Conservation (phyloP, 768 basidiomycete species). For the Naganishia vaughanmartiniae region DNA sequence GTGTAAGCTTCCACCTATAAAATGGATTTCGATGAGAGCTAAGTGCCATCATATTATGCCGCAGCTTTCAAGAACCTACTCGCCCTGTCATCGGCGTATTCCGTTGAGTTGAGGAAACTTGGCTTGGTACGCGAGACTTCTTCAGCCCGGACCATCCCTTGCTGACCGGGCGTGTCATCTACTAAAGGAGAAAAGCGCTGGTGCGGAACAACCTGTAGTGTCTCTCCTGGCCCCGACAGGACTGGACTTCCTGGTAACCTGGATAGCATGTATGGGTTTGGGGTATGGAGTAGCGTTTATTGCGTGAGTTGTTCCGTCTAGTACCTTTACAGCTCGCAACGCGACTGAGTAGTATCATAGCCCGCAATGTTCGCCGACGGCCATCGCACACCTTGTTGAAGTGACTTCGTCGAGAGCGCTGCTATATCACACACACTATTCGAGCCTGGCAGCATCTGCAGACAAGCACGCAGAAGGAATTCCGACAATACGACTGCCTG, state of each 20-base stretch:
- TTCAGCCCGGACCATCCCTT: neutral
- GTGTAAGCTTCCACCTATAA: slow-evolving; percentile 34
- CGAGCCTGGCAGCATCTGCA: slow-evolving; percentile 49
- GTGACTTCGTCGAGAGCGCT: slow-evolving; percentile 53
- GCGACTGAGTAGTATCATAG: slow-evolving; percentile 27
- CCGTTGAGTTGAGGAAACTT: slow-evolving; percentile 6
- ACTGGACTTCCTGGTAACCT: slow-evolving; percentile 43
- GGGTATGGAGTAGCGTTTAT: slow-evolving; percentile 45
- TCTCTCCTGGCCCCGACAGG: slow-evolving; percentile 45
- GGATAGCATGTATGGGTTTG: slow-evolving; percentile 46
- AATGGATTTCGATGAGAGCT: too few species aligned
- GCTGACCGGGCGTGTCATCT: neutral
- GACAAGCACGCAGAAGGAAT: slow-evolving; percentile 14
- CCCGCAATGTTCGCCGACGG: slow-evolving; percentile 54
- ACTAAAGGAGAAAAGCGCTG: neutral
- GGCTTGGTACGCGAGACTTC: neutral
- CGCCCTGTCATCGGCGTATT: slow-evolving; percentile 26
- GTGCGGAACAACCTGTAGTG: slow-evolving; percentile 28
- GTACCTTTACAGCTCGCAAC: neutral
- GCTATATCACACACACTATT: slow-evolving; percentile 54
- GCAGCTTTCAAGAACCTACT: slow-evolving; percentile 40
- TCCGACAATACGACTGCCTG: slow-evolving; percentile 25
- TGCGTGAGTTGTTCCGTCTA: slow-evolving; percentile 38
- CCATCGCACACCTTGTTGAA: slow-evolving; percentile 56
- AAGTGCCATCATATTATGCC: too few species aligned